Evolutionary conservation across 2,329 filamentous ascomycete species (phyloP).

Genomic region (Orbilia brochopaga): DNA sequence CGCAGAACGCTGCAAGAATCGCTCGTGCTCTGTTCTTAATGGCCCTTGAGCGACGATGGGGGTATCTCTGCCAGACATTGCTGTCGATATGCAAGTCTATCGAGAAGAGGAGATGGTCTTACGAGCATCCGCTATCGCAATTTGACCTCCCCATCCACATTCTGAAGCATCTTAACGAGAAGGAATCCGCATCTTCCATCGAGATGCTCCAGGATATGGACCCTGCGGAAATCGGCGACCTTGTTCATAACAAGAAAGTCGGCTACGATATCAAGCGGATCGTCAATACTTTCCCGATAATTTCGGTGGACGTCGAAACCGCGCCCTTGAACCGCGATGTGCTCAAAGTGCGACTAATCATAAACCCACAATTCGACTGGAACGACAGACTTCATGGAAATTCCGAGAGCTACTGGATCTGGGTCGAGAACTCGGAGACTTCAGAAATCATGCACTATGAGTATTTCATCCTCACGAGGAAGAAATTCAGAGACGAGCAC

Average conservation of each 20-base stretch:
- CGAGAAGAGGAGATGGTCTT: conserved; percentile 93
- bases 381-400: conserved; percentile 91
- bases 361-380: conserved; percentile 91
- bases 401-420: conserved; percentile 96
- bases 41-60: conserved; percentile 91
- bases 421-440: conserved; percentile 98
- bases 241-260: conserved; percentile 90
- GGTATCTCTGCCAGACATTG: conserved; percentile 89
- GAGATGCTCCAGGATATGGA: conserved; percentile 94
- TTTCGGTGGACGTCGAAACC: conserved; percentile 90
- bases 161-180: conserved; percentile 82
- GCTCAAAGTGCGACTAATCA: conserved; percentile 81
- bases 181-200: conserved; percentile 73
- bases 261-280: conserved; percentile 81
- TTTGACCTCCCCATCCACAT: conserved; percentile 88
- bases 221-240: conserved; percentile 79
- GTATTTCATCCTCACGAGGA: conserved; percentile 88
- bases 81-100: conserved; percentile 95
- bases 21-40: conserved; percentile 97
- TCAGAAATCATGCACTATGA: conserved; percentile 98
- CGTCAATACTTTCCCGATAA: conserved; percentile 87
- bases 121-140: conserved; percentile 91
- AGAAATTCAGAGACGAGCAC: conserved; percentile 92
- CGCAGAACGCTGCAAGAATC: conserved; percentile 93
- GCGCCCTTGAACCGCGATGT: conserved; percentile 95